Conservation (phyloP, 1,284 basidiomycete genomes). For the Uromyces viciae-fabae region DNA sequence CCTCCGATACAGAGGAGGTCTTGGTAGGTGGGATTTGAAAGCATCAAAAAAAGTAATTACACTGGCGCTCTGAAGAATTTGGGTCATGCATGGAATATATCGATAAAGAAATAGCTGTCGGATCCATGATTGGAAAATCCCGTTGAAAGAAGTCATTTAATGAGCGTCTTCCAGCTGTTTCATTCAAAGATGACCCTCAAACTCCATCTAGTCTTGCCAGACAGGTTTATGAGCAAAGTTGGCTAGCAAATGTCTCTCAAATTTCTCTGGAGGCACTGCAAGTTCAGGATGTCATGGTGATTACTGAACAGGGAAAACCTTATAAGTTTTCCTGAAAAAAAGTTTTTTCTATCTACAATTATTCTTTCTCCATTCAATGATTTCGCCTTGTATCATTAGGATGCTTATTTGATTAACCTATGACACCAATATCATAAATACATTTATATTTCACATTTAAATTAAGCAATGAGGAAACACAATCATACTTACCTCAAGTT, state of each 20-base stretch:
- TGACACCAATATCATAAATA: no score
- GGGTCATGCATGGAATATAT: no score
- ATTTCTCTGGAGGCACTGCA: background rate
- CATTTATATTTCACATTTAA: no score
- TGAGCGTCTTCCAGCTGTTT: background rate
- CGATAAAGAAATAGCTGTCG: no score
- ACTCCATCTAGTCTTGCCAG: background rate
- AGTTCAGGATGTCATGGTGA: background rate
- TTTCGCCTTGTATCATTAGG: no score
- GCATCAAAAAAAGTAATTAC: no score
- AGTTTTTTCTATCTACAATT: background rate
- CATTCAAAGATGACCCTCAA: background rate
- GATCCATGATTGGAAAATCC: constrained; percentile 6
- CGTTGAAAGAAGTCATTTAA: background rate
- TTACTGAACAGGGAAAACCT: background rate
- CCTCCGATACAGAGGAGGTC: background rate
- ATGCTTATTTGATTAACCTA: no score
- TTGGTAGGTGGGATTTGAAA: no score
- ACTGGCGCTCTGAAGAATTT: no score
- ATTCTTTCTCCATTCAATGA: background rate
- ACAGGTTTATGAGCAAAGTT: constrained; percentile 13
- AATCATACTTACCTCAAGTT: no score
- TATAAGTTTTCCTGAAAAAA: background rate
- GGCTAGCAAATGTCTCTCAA: background rate
- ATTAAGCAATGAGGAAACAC: no score